Percentiles rank a stretch among this genome's conserved stretches.
Evolutionary conservation across 1,284 basidiomycete species (phyloP).

Genomic region (Cryptococcus sp.): DNA sequence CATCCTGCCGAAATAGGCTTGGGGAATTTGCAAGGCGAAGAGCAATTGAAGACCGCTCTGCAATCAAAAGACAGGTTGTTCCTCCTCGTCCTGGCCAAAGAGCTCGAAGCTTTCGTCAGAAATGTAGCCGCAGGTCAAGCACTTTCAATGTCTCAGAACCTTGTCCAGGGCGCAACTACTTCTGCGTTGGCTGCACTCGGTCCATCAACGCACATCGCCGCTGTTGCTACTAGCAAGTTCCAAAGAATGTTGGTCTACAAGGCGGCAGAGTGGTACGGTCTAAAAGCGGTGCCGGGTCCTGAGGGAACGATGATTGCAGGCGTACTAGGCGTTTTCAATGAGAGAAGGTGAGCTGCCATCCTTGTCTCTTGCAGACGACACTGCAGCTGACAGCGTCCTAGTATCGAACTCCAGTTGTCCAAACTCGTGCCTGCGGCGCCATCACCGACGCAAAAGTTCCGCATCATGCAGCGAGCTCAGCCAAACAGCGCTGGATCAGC

Average conservation of each 20-base stretch:
- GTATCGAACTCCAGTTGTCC: slow-evolving; percentile 23
- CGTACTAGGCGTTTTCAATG: slow-evolving; percentile 32
- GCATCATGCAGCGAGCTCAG: slow-evolving; percentile 44
- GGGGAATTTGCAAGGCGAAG: slow-evolving; percentile 35
- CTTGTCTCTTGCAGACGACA: not conserved
- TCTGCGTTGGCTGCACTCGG: slow-evolving; percentile 24
- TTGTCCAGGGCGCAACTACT: slow-evolving; percentile 12
- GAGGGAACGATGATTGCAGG: slow-evolving; percentile 39
- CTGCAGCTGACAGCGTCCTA: slow-evolving; percentile 20
- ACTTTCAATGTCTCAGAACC: slow-evolving; percentile 1
- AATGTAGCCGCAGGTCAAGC: slow-evolving; percentile 23
- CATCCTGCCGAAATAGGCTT: slow-evolving; percentile 41
- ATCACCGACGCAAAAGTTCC: slow-evolving; percentile 37
- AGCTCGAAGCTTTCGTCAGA: slow-evolving; percentile 43
- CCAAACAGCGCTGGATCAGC: slow-evolving; percentile 1
- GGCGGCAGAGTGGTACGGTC: slow-evolving; percentile 49
- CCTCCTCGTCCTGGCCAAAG: slow-evolving; percentile 42
- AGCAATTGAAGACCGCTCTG: slow-evolving; percentile 41
- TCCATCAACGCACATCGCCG: slow-evolving; percentile 23
- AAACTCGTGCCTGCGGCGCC: slow-evolving; percentile 29
- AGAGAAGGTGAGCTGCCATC: slow-evolving; percentile 30
- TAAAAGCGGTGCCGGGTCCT: slow-evolving; percentile 31
- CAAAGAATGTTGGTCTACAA: slow-evolving; percentile 51
- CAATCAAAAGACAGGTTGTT: slow-evolving; percentile 46
- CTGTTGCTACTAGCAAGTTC: slow-evolving; percentile 36